These are phyloP conservation scores for Senna siamea DNA, from an alignment of 306 rosid species.

Conservation along the genomic window DNA sequence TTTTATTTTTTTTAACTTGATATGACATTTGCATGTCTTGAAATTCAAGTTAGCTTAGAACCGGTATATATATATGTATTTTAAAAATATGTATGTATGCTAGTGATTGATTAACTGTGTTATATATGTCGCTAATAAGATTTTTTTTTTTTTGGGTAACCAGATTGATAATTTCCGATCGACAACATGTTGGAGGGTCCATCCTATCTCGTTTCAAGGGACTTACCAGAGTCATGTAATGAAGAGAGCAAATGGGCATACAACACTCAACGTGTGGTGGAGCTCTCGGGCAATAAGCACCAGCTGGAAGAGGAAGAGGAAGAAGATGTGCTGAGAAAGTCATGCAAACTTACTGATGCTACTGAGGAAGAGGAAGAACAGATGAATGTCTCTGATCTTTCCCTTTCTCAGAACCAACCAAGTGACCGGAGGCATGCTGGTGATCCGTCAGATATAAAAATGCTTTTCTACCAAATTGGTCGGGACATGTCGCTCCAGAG, in stretches of 20 bases:
- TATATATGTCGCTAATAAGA: too few relatives aligned
- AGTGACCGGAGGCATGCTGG: constrained; percentile 35
- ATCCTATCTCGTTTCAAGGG: constrained; percentile 65
- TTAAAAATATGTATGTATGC: too few relatives aligned
- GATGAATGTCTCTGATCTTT: constrained; percentile 35
- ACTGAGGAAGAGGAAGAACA: constrained; percentile 27
- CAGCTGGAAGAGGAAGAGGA: constrained; percentile 45
- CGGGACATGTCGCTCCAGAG: constrained; percentile 66
- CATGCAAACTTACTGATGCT: constrained; percentile 51
- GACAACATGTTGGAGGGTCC: constrained; percentile 73
- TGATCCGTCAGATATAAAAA: constrained; percentile 53
- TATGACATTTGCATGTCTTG: not conserved
- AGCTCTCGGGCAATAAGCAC: constrained; percentile 50
- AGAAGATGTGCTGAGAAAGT: constrained; percentile 43
- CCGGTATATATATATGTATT: too few relatives aligned
- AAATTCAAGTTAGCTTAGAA: too few relatives aligned
- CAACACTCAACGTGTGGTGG: constrained; percentile 50
- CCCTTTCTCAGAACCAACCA: constrained; percentile 36
- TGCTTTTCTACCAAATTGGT: constrained; percentile 62
- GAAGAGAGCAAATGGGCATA: constrained; percentile 72
- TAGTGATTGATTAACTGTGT: not conserved
- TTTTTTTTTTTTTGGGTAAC: constrained; percentile 21
- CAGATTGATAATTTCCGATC: constrained; percentile 36
- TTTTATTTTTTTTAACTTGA: not conserved
- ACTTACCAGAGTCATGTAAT: constrained; percentile 66